These are phyloP conservation scores for Floccularia luteovirens DNA, from an alignment of 768 basidiomycete genomes.

Conservation along the genomic window DNA sequence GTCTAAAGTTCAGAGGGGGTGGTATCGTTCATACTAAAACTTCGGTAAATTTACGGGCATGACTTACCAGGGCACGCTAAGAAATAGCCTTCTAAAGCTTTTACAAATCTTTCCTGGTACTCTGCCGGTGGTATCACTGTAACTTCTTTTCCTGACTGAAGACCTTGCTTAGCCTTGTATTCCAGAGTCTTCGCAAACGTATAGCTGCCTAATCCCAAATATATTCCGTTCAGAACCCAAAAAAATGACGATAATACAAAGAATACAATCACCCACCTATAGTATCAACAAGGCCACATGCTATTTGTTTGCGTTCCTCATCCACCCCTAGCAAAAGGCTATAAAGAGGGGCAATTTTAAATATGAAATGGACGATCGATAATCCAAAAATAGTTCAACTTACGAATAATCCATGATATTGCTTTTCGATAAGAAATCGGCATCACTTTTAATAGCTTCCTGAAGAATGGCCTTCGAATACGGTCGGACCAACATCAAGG, in stretches of 20 bases:
- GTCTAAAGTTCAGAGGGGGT: too few relatives aligned
- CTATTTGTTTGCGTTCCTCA: conserved; percentile 55
- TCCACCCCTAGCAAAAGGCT: conserved; percentile 73
- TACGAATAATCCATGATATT: conserved; percentile 89
- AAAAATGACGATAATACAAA: not conserved
- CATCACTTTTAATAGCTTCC: conserved; percentile 63
- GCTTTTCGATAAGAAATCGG: conserved; percentile 64
- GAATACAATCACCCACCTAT: conserved; percentile 64
- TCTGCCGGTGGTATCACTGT: conserved; percentile 77
- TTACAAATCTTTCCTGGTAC: conserved; percentile 73
- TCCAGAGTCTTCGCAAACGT: conserved; percentile 84
- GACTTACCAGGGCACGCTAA: conserved; percentile 62
- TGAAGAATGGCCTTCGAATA: conserved; percentile 67
- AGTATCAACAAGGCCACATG: conserved; percentile 78
- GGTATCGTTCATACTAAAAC: conserved; percentile 1
- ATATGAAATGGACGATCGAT: not conserved
- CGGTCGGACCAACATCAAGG: conserved; percentile 58
- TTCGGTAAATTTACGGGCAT: not conserved
- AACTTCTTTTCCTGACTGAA: conserved; percentile 64
- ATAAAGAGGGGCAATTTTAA: not conserved
- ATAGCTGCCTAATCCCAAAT: conserved; percentile 55
- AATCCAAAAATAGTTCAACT: conserved; percentile 15
- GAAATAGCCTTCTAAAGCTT: conserved; percentile 68
- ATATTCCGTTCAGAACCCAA: too few relatives aligned
- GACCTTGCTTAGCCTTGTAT: conserved; percentile 76